Conservation (phyloP, 495 filamentous ascomycete genomes). For the Aspergillus affinis region DNA sequence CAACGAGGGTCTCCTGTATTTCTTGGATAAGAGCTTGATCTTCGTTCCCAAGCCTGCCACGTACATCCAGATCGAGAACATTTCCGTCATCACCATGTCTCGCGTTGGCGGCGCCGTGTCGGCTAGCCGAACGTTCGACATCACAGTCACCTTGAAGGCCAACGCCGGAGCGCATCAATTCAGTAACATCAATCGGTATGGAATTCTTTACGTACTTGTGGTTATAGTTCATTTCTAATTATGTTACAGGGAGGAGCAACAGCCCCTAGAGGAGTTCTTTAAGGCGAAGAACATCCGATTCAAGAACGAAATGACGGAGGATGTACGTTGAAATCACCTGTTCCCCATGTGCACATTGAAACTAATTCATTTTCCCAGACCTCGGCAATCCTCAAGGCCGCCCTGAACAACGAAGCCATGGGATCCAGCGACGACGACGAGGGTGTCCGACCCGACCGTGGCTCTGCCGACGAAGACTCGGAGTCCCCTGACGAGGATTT, state of each 20-base stretch:
- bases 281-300: slow-evolving; percentile 88
- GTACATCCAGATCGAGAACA: slow-evolving; percentile 90
- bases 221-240: slow-evolving; percentile 17
- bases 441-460: slow-evolving; percentile 66
- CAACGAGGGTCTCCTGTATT: slow-evolving; percentile 95
- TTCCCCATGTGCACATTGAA: background rate
- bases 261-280: slow-evolving; percentile 94
- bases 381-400: slow-evolving; percentile 68
- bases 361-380: slow-evolving; percentile 18
- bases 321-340: slow-evolving; percentile 40
- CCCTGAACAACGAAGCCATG: slow-evolving; percentile 74
- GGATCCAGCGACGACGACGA: slow-evolving; percentile 88
- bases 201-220: slow-evolving; percentile 1
- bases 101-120: slow-evolving; percentile 93
- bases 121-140: slow-evolving; percentile 94
- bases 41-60: slow-evolving; percentile 98
- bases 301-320: slow-evolving; percentile 90
- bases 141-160: slow-evolving; percentile 82
- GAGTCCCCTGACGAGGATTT: slow-evolving; percentile 97
- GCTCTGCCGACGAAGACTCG: slow-evolving; percentile 92
- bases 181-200: slow-evolving; percentile 94
- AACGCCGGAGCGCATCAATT: slow-evolving; percentile 84
- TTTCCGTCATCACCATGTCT: slow-evolving; percentile 87
- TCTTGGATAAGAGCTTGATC: slow-evolving; percentile 96
- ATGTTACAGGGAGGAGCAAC: slow-evolving; percentile 75